Percentiles rank a stretch among this genome's conserved stretches.
Conservation (phyloP, 129 eudicot genomes). For the Lactuca sativa region DNA sequence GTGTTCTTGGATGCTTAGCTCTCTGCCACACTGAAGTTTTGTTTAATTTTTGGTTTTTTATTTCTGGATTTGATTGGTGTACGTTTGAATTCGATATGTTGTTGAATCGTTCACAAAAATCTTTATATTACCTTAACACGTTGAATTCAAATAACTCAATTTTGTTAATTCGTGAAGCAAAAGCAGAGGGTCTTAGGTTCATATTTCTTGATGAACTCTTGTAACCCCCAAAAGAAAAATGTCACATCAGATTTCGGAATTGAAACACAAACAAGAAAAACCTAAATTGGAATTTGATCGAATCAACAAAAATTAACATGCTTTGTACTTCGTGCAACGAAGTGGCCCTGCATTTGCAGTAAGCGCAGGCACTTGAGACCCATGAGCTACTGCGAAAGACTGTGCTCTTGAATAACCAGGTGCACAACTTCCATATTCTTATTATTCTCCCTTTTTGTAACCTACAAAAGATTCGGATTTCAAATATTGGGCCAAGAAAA, state of each 20-base stretch:
- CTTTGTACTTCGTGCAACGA: slow-evolving; percentile 28
- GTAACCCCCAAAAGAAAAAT: slow-evolving; percentile 11
- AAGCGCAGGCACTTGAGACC: slow-evolving; percentile 51
- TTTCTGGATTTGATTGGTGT: too few species aligned
- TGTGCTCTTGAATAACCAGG: slow-evolving; percentile 49
- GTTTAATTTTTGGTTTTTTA: too few species aligned
- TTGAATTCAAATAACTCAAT: too few species aligned
- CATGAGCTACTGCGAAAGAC: slow-evolving; percentile 50
- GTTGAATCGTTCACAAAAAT: too few species aligned
- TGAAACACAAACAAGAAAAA: slow-evolving; percentile 8
- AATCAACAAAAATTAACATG: slow-evolving; percentile 36
- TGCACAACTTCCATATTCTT: slow-evolving; percentile 41
- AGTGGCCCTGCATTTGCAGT: slow-evolving; percentile 62
- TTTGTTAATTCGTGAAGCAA: too few species aligned
- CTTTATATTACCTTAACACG: too few species aligned
- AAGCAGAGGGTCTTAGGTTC: slow-evolving; percentile 24
- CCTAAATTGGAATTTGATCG: neutral
- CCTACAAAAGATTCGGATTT: slow-evolving; percentile 38
- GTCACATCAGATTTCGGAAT: neutral
- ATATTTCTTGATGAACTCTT: slow-evolving; percentile 20
- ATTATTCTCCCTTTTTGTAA: slow-evolving; percentile 59
- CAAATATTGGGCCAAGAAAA: too few species aligned
- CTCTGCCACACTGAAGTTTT: too few species aligned
- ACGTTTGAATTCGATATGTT: too few species aligned
- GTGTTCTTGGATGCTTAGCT: too few species aligned